These are phyloP conservation scores for Isatis tinctoria DNA, from an alignment of 345 rosid genomes.

Conservation along the genomic window DNA sequence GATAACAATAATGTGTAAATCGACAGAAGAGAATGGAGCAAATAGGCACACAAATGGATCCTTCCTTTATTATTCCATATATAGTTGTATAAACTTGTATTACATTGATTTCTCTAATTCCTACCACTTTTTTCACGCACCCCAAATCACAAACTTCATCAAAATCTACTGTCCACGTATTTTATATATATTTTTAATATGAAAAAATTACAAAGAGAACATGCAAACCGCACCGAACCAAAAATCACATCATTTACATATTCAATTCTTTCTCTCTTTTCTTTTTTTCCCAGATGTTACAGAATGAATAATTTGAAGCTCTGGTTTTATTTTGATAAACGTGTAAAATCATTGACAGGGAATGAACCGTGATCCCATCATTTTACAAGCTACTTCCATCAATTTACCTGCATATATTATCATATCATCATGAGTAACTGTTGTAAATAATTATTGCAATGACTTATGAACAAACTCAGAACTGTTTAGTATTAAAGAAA, in stretches of 20 bases:
- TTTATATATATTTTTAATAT: slow-evolving; percentile 10
- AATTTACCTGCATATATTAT: slow-evolving; percentile 60
- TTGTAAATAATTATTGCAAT: background rate
- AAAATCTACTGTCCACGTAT: slow-evolving; percentile 28
- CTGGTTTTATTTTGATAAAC: slow-evolving; percentile 15
- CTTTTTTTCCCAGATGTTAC: slow-evolving; percentile 21
- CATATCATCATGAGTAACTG: background rate
- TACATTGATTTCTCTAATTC: slow-evolving; percentile 24
- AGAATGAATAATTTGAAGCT: slow-evolving; percentile 29
- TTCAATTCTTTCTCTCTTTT: background rate
- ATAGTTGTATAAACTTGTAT: slow-evolving; percentile 16
- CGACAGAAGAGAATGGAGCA: background rate
- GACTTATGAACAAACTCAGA: too few species aligned
- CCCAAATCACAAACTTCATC: slow-evolving; percentile 12
- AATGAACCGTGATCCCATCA: slow-evolving; percentile 58
- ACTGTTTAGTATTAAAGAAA: too few species aligned
- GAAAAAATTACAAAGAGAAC: slow-evolving; percentile 16
- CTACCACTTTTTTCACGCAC: slow-evolving; percentile 5
- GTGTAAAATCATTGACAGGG: slow-evolving; percentile 55
- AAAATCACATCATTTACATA: slow-evolving; percentile 38
- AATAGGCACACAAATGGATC: slow-evolving; percentile 23
- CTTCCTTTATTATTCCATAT: slow-evolving; percentile 14
- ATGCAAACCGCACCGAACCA: slow-evolving; percentile 29
- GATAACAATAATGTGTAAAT: background rate
- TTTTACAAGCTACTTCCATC: slow-evolving; percentile 79